phyloP scores from a whole-genome alignment of 2,329 filamentous ascomycete species.

The Nectriaceae sp. region DNA sequence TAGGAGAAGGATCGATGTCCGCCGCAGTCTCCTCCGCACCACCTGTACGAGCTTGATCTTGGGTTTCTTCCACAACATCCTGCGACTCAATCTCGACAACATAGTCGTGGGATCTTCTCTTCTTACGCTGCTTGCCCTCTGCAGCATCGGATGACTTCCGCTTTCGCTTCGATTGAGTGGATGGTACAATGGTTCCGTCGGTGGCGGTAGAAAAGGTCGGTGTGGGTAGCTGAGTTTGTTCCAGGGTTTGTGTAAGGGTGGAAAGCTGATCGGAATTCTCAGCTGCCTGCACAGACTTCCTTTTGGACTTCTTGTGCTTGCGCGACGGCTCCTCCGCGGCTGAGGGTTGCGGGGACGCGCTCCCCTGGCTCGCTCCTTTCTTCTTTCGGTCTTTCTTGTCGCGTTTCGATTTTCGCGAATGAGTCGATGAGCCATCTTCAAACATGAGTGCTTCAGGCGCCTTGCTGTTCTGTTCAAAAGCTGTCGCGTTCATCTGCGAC shows the following conservation, averaged over 20 bases:
- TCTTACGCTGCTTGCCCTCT: conserved; percentile 37
- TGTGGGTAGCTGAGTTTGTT: conserved; percentile 12
- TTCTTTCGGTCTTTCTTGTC: conserved; percentile 35
- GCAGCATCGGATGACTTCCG: conserved; percentile 32
- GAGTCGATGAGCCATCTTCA: conserved; percentile 20
- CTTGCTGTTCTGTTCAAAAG: conserved; percentile 14
- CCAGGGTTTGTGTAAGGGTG: conserved; percentile 7
- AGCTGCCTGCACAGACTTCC: conserved; percentile 14
- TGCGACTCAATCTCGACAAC: conserved; percentile 18
- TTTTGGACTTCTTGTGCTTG: conserved; percentile 31
- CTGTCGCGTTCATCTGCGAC: conserved; percentile 23
- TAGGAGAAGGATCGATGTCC: conserved; percentile 28
- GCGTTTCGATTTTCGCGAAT: conserved; percentile 32
- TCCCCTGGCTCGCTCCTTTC: conserved; percentile 19
- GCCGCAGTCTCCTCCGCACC: conserved; percentile 21
- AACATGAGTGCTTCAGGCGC: conserved; percentile 34
- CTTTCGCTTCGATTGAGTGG: conserved; percentile 34
- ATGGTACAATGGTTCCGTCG: conserved; percentile 19
- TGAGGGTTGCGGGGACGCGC: conserved; percentile 14
- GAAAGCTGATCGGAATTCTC: conserved; percentile 24
- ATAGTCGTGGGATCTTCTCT: conserved; percentile 29
- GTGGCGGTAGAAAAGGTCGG: conserved; percentile 9
- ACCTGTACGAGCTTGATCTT: conserved; percentile 12
- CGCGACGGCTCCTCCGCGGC: conserved; percentile 19
- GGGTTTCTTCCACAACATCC: conserved; percentile 22